Conservation (phyloP, 1,284 basidiomycete genomes). For the Phenoliferia sp. region DNA sequence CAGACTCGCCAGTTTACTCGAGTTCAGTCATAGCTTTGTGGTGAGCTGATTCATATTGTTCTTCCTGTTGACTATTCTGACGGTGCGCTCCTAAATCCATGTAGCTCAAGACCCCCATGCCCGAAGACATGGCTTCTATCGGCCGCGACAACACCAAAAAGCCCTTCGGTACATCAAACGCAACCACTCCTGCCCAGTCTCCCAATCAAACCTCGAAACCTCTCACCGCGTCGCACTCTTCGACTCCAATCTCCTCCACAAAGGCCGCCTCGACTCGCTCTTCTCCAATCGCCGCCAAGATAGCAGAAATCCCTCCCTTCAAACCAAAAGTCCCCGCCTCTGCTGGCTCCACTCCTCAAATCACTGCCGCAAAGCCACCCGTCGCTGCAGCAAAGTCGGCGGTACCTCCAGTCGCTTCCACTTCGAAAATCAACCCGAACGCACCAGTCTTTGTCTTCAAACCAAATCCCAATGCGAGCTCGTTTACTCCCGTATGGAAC, state of each 20-base stretch:
- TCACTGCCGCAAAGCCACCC: slow-evolving; percentile 6
- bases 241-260: slow-evolving; percentile 6
- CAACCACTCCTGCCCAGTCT: slow-evolving; percentile 7
- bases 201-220: slow-evolving; percentile 4
- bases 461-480: slow-evolving; percentile 35
- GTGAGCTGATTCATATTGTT: slow-evolving; percentile 48
- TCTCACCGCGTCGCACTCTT: slow-evolving; percentile 14
- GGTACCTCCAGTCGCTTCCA: slow-evolving; percentile 14
- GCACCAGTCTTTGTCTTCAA: slow-evolving; percentile 37
- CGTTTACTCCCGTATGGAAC: slow-evolving; percentile 35
- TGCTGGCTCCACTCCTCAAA: slow-evolving; percentile 1
- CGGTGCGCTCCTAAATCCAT: too few species aligned
- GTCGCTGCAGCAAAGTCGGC: not conserved
- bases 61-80: not conserved
- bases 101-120: slow-evolving; percentile 86
- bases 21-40: slow-evolving; percentile 91
- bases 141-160: slow-evolving; percentile 33
- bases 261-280: slow-evolving; percentile 34
- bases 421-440: slow-evolving; percentile 36
- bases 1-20: slow-evolving; percentile 81
- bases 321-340: slow-evolving; percentile 52
- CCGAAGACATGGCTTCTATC: slow-evolving; percentile 87
- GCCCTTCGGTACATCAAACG: slow-evolving; percentile 24
- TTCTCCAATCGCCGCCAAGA: slow-evolving; percentile 46
- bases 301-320: slow-evolving; percentile 89